Conservation (phyloP, 2,329 filamentous ascomycete species). For the Trichoderma atroviride region DNA sequence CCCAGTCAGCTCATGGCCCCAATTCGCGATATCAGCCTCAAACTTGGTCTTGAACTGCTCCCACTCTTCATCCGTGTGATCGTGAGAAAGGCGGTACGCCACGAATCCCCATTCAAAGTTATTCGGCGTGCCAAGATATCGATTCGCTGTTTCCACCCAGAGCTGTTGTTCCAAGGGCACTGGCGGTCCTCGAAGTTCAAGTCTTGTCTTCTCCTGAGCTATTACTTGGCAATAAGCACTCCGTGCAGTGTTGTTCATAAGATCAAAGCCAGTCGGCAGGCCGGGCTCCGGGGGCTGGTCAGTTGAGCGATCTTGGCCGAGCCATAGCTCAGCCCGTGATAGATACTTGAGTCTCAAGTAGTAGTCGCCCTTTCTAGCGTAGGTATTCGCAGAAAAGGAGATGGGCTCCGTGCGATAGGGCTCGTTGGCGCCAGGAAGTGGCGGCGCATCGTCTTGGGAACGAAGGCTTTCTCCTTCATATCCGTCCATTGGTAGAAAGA, state of each 20-base stretch:
- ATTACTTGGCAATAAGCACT: conserved; percentile 13
- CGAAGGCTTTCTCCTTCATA: conserved; percentile 33
- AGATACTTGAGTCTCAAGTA: conserved; percentile 27
- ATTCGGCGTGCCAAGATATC: background rate
- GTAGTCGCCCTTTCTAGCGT: conserved; percentile 24
- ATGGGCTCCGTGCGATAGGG: conserved; percentile 26
- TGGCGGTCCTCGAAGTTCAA: conserved; percentile 29
- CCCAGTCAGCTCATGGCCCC: conserved; percentile 30
- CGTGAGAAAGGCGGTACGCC: conserved; percentile 32
- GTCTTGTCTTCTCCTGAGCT: conserved; percentile 14
- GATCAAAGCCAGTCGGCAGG: conserved; percentile 10
- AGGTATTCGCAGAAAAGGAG: conserved; percentile 22
- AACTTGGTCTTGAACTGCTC: conserved; percentile 34
- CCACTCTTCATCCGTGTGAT: conserved; percentile 32
- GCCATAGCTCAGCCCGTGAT: conserved; percentile 16
- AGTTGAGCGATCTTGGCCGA: background rate
- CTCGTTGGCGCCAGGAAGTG: conserved; percentile 1
- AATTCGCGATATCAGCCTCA: conserved; percentile 33
- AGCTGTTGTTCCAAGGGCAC: background rate
- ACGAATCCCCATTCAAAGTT: conserved; percentile 32
- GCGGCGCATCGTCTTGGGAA: conserved; percentile 24
- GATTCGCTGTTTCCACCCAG: conserved; percentile 15
- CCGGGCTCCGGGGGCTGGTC: background rate
- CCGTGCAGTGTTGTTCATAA: background rate
- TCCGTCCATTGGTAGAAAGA: conserved; percentile 36